Evolutionary conservation across 495 filamentous ascomycete genomes (phyloP).

Genomic region (Aspergillus avenaceus): DNA sequence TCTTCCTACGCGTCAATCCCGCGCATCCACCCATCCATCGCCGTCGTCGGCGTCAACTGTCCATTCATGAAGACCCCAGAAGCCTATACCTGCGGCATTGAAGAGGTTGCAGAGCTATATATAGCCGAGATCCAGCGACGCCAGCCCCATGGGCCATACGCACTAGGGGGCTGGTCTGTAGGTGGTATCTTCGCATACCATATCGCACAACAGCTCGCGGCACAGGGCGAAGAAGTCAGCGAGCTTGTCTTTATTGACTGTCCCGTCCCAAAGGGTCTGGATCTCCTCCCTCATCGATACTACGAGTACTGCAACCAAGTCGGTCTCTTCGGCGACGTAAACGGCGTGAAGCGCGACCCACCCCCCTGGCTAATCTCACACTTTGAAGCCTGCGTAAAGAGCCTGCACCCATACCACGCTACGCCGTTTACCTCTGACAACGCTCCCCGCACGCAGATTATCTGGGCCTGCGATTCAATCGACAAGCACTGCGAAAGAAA

Average conservation of each 20-base stretch:
- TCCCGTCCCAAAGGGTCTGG: conserved; percentile 22
- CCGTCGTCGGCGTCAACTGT: conserved; percentile 59
- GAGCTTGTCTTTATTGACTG: conserved; percentile 35
- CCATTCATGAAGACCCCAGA: conserved; percentile 58
- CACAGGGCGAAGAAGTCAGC: conserved; percentile 23
- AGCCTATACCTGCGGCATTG: conserved; percentile 26
- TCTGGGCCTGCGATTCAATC: conserved; percentile 22
- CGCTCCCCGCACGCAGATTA: conserved; percentile 18
- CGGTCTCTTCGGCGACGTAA: conserved; percentile 43
- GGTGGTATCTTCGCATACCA: conserved; percentile 45
- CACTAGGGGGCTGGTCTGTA: conserved; percentile 55
- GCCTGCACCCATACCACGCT: conserved; percentile 27
- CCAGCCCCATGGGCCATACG: conserved; percentile 64
- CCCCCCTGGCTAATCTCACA: conserved; percentile 32
- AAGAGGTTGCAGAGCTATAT: conserved; percentile 46
- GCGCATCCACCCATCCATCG: conserved; percentile 33
- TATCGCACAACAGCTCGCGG: conserved; percentile 25
- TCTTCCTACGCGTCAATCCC: conserved; percentile 58
- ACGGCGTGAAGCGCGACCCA: conserved; percentile 18
- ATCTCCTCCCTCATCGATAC: conserved; percentile 22
- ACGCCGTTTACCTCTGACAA: conserved; percentile 13
- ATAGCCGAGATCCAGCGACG: conserved; percentile 58
- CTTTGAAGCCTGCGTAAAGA: conserved; percentile 27
- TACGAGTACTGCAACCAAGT: conserved; percentile 36
- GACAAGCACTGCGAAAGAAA: conserved; percentile 22